phyloP scores from a whole-genome alignment of 768 basidiomycete species.

The Piloderma croceum region DNA sequence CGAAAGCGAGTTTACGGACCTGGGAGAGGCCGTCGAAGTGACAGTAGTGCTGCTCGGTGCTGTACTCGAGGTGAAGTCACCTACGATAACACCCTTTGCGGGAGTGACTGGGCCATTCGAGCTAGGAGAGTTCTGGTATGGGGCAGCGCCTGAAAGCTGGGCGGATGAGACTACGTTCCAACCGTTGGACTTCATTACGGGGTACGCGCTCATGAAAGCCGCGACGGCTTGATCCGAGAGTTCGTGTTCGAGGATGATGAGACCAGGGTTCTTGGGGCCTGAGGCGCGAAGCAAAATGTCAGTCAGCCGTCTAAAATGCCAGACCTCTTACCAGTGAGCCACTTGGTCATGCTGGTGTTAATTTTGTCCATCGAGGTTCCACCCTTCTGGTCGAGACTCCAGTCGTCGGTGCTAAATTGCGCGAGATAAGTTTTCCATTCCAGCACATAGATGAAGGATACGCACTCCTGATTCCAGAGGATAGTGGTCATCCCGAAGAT shows the following conservation, averaged over 20 bases:
- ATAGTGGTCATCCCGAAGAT: slow-evolving; percentile 84
- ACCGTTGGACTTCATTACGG: slow-evolving; percentile 53
- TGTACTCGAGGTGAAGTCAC: background rate
- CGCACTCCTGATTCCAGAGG: slow-evolving; percentile 87
- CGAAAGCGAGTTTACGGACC: no score
- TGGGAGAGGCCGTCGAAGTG: background rate
- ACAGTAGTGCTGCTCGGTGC: no score
- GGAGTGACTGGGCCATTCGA: background rate
- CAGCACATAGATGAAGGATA: slow-evolving; percentile 2
- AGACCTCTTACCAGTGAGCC: no score
- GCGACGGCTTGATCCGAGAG: slow-evolving; percentile 31
- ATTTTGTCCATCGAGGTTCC: slow-evolving; percentile 43
- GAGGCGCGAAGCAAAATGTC: no score
- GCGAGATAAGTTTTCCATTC: slow-evolving; percentile 1
- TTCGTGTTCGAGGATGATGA: slow-evolving; percentile 52
- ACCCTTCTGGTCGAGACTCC: slow-evolving; percentile 48
- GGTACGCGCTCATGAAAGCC: slow-evolving; percentile 37
- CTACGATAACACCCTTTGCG: background rate
- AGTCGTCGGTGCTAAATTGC: slow-evolving; percentile 60
- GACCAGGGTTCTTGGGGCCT: slow-evolving; percentile 37
- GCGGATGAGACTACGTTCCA: slow-evolving; percentile 43
- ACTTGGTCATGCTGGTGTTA: slow-evolving; percentile 43
- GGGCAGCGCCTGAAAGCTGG: background rate
- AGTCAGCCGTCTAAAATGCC: no score
- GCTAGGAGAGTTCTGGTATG: background rate